These are phyloP conservation scores for Bipolaris cookei DNA, from an alignment of 2,329 filamentous ascomycete species.

Conservation along the genomic window DNA sequence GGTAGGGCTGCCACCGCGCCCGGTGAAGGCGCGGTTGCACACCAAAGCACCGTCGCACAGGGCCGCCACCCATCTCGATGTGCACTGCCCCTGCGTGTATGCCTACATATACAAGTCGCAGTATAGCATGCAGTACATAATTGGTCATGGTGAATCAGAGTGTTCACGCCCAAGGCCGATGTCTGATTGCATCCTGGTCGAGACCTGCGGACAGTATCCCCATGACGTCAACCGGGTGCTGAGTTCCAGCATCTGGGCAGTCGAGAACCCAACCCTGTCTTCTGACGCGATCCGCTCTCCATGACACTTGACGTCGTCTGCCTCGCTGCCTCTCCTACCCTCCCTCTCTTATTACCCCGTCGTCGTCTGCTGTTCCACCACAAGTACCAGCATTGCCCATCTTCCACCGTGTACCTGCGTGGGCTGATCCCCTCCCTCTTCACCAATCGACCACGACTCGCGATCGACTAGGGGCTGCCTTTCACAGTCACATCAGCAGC, in stretches of 20 bases:
- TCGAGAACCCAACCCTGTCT: constrained; percentile 16
- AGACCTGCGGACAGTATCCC: not conserved
- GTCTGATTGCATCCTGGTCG: constrained; percentile 3
- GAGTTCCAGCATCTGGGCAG: constrained; percentile 13
- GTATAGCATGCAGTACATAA: not conserved
- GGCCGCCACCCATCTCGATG: not conserved
- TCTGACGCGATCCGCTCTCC: constrained; percentile 22
- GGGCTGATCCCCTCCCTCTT: constrained; percentile 21
- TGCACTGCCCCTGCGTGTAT: not conserved
- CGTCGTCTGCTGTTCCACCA: constrained; percentile 6
- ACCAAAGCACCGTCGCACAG: constrained; percentile 2
- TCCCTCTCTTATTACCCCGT: constrained; percentile 23
- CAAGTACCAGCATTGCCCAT: constrained; percentile 13
- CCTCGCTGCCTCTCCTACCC: constrained; percentile 9
- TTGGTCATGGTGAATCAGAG: not conserved
- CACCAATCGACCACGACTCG: constrained; percentile 24
- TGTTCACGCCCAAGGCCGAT: not conserved
- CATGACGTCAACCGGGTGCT: constrained; percentile 12
- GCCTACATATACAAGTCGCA: not conserved
- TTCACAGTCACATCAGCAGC: constrained; percentile 14
- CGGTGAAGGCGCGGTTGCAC: constrained; percentile 10
- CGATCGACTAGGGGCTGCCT: constrained; percentile 26
- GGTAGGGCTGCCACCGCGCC: constrained; percentile 17
- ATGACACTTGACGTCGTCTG: constrained; percentile 22
- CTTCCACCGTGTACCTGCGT: constrained; percentile 6